These are phyloP conservation scores for Camellia lanceoleosa DNA, from an alignment of 148 eudicot species.

Conservation along the genomic window DNA sequence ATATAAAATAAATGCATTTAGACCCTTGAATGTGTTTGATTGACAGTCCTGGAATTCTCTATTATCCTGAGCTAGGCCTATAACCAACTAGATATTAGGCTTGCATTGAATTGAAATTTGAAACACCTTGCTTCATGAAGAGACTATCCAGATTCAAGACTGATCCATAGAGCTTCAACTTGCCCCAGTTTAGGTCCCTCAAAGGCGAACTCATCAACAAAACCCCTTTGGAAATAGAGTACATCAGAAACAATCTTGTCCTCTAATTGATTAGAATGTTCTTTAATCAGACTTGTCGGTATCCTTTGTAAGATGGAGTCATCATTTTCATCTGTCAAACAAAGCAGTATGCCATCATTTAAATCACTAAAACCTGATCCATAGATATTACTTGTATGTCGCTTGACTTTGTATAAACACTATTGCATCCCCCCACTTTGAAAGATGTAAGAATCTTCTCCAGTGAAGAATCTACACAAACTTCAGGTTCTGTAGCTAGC, in stretches of 20 bases:
- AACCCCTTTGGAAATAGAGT: slow-evolving; percentile 60
- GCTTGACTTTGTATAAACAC: too few species aligned
- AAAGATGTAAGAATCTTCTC: too few species aligned
- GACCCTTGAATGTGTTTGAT: background rate
- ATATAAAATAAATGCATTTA: background rate
- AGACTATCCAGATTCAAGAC: slow-evolving; percentile 80
- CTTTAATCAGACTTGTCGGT: slow-evolving; percentile 38
- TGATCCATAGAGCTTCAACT: slow-evolving; percentile 75
- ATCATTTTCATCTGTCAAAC: slow-evolving; percentile 75
- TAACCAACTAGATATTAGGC: too few species aligned
- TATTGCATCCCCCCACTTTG: too few species aligned
- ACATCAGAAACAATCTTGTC: slow-evolving; percentile 26
- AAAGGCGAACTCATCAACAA: slow-evolving; percentile 61
- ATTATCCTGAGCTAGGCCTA: background rate
- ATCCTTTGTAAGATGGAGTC: slow-evolving; percentile 74
- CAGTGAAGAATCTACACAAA: too few species aligned
- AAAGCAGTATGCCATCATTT: too few species aligned
- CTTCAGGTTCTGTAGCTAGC: too few species aligned
- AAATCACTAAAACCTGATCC: too few species aligned
- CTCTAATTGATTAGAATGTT: slow-evolving; percentile 22
- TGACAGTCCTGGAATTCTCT: background rate
- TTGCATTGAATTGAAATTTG: too few species aligned
- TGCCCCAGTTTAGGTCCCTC: slow-evolving; percentile 64
- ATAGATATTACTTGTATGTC: too few species aligned
- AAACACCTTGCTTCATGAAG: background rate